Evolutionary conservation across 2,329 filamentous ascomycete species (phyloP), one percentile per base, ranked within the genome.

Genomic region (Onygenales sp.): DNA sequence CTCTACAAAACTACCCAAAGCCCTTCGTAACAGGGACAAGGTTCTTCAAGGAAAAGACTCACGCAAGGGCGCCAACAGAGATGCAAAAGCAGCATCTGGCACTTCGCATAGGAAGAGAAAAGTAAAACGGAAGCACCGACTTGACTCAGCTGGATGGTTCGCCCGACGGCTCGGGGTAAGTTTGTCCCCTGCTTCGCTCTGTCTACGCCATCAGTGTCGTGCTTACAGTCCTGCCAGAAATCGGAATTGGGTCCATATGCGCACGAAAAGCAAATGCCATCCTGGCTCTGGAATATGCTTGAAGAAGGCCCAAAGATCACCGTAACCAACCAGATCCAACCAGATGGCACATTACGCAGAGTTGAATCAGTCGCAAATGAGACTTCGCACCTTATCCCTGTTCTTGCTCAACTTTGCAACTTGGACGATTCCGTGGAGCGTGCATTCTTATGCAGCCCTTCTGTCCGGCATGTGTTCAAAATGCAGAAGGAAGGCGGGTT

Each of bases 401-500:
- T 84, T 1, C 71, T 92, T 21, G 70, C 75, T 17, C 77, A 80
- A 56, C 73, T 90, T 9, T 79, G 87, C 43, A 77, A 84, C 42
- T 77, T 85, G 52, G 88, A 87, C 61, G 65, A 70, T 6, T 72
- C 74, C 4, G 86, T 88, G 1, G 74, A 80, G 51, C 81, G 81
- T 58, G 87, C 88, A 5, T 95, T 90, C 62, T 74, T 95, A 36
- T 96, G 91, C 67, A 83, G 90, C 62, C 79, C 85, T 1, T 76
- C 77, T 47, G 86, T 89, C 0, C 77, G 83, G 48, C 91, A 96
- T 63, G 78, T 97, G 31, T 88, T 87, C 50, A 95, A 95, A 63
- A 76, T 94, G 51, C 80, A 78, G n/a, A 78, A 75, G 56, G 91
- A 95, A 72, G 90, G 90, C 21, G 87, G 89, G 5, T 97, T 97